Evolutionary conservation across 352 stramenopile species (phyloP).

Genomic region (Pythium coloratum): DNA sequence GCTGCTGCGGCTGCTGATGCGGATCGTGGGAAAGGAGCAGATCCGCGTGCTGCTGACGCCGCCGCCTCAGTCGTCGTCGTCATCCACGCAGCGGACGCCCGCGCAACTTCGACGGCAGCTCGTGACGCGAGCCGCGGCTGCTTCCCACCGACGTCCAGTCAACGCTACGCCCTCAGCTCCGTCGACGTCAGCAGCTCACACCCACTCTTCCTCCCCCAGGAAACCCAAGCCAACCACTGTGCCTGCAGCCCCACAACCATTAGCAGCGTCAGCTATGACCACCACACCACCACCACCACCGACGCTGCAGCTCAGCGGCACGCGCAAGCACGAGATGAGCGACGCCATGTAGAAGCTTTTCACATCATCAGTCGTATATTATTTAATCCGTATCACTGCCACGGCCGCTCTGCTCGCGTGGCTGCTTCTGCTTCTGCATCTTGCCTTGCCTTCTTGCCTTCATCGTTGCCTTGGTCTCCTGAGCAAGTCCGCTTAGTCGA

Average conservation of each 20-base stretch:
- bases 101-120: conserved; percentile 23
- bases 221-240: neutral
- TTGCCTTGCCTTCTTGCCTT: neutral
- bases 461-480: too few species aligned
- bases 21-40: conserved; percentile 27
- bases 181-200: neutral
- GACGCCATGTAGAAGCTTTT: conserved; percentile 15
- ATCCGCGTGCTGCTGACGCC: conserved; percentile 18
- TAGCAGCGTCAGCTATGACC: neutral
- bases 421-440: neutral
- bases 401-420: neutral
- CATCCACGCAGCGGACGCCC: conserved; percentile 2
- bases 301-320: neutral
- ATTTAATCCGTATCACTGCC: neutral
- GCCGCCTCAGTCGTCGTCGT: neutral
- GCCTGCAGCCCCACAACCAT: neutral
- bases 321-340: conserved; percentile 29
- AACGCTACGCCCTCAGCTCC: neutral
- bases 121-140: conserved; percentile 9
- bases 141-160: neutral
- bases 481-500: conserved; percentile 50
- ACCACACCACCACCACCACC: neutral
- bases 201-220: neutral
- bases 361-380: conserved; percentile 15
- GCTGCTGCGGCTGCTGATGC: conserved; percentile 31